A percentile compares a stretch with the other conserved stretches of the same genome.
Conservation (phyloP, 441 rosid genomes). For the Brassica hybrid region DNA sequence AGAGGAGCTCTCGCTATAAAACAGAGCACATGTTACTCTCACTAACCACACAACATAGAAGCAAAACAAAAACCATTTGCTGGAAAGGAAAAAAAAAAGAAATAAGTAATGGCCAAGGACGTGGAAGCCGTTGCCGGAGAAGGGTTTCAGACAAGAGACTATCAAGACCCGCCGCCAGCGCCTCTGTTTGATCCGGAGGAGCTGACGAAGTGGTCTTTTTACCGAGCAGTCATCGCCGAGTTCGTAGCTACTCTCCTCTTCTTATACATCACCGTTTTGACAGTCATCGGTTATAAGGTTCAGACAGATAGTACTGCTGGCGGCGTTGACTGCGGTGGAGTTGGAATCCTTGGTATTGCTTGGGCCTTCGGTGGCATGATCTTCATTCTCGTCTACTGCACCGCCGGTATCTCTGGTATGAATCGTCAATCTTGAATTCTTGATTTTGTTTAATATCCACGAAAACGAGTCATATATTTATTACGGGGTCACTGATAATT, state of each 20-base stretch:
- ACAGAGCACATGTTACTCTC: slow-evolving; percentile 29
- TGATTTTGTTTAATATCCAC: neutral
- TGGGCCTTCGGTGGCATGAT: slow-evolving; percentile 54
- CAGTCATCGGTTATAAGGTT: slow-evolving; percentile 45
- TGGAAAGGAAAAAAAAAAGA: neutral
- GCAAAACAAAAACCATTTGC: slow-evolving; percentile 6
- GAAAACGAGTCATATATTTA: neutral
- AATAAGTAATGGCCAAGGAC: slow-evolving; percentile 29
- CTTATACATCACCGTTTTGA: slow-evolving; percentile 45
- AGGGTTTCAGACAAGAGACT: slow-evolving; percentile 46
- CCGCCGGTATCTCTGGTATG: slow-evolving; percentile 53
- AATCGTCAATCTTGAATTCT: slow-evolving; percentile 22
- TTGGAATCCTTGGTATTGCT: slow-evolving; percentile 51
- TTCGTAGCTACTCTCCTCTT: slow-evolving; percentile 50
- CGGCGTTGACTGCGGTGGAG: slow-evolving; percentile 43
- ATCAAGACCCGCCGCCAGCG: slow-evolving; percentile 52
- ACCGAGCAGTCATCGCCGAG: slow-evolving; percentile 53
- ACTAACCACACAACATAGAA: slow-evolving; percentile 40
- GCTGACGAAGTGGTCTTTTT: slow-evolving; percentile 49
- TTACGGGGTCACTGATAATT: neutral
- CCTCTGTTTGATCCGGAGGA: slow-evolving; percentile 40
- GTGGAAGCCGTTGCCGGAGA: slow-evolving; percentile 39
- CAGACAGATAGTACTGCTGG: slow-evolving; percentile 23
- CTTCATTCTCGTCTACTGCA: slow-evolving; percentile 52
- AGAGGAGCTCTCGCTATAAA: slow-evolving; percentile 37